Evolutionary conservation across 208 protist species (phyloP).

Genomic region (Naegleria fowleri): DNA sequence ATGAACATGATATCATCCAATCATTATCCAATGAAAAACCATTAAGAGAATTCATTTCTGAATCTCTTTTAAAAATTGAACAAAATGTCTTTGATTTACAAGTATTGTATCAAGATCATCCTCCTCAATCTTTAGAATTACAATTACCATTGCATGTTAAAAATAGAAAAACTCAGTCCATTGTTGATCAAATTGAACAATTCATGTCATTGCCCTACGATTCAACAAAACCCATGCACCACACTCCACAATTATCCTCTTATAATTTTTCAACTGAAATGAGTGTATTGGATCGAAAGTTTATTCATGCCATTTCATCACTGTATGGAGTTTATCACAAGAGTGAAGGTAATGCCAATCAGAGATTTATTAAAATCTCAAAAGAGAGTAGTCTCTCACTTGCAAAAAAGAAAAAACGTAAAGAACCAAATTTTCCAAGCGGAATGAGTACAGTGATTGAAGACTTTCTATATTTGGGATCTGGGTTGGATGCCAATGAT

Average conservation of each 20-base stretch:
- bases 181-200: not conserved
- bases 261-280: not conserved
- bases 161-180: not conserved
- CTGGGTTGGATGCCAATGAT: constrained; percentile 14
- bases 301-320: not conserved
- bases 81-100: not conserved
- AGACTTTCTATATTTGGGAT: constrained; percentile 18
- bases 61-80: constrained; percentile 9
- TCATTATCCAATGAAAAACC: too few species aligned
- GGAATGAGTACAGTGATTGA: not conserved
- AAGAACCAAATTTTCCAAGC: not conserved
- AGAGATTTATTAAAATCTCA: not conserved
- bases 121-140: not conserved
- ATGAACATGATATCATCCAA: too few species aligned
- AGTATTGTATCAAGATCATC: not conserved
- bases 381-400: too few species aligned
- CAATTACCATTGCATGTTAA: not conserved
- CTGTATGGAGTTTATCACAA: not conserved
- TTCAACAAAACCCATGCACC: not conserved
- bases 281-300: not conserved
- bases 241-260: too few species aligned
- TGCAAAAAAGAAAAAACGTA: not conserved
- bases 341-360: not conserved
- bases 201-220: not conserved
- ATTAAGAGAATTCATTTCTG: not conserved